phyloP scores from a whole-genome alignment of 306 rosid genomes.

The Geum urbanum region DNA sequence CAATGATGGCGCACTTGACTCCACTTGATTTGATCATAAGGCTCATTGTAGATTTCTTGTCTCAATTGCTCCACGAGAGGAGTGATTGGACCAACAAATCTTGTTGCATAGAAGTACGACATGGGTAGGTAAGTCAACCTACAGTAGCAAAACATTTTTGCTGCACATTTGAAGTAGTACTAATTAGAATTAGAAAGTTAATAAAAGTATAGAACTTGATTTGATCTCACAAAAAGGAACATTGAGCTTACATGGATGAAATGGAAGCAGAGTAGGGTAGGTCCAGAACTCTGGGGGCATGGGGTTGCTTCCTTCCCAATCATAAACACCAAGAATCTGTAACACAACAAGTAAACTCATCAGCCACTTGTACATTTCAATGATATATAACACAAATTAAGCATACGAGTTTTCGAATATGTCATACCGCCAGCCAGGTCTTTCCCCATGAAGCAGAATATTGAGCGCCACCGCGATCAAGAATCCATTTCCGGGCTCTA shows the following conservation, averaged over 20 bases:
- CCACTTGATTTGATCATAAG: constrained; percentile 60
- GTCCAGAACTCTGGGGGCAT: constrained; percentile 90
- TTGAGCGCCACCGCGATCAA: constrained; percentile 48
- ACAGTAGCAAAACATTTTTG: constrained; percentile 82
- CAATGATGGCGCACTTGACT: constrained; percentile 57
- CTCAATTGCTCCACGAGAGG: constrained; percentile 57
- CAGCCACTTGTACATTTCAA: neutral
- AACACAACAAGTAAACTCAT: neutral
- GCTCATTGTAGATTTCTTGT: constrained; percentile 45
- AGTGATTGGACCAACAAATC: constrained; percentile 74
- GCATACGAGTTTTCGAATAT: neutral
- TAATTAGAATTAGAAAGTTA: constrained; percentile 1
- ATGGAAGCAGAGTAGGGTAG: constrained; percentile 62
- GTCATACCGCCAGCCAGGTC: constrained; percentile 62
- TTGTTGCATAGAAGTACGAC: constrained; percentile 74
- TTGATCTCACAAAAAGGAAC: neutral
- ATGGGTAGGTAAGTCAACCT: constrained; percentile 76
- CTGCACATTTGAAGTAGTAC: constrained; percentile 33
- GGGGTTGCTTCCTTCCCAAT: constrained; percentile 78
- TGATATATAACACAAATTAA: neutral
- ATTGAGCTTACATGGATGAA: constrained; percentile 55
- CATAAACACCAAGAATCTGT: constrained; percentile 67
- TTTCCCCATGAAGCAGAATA: constrained; percentile 76
- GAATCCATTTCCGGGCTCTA: constrained; percentile 68
- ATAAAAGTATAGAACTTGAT: neutral